phyloP scores from a whole-genome alignment of 208 protist genomes.

The Trypanosoma boissoni region DNA sequence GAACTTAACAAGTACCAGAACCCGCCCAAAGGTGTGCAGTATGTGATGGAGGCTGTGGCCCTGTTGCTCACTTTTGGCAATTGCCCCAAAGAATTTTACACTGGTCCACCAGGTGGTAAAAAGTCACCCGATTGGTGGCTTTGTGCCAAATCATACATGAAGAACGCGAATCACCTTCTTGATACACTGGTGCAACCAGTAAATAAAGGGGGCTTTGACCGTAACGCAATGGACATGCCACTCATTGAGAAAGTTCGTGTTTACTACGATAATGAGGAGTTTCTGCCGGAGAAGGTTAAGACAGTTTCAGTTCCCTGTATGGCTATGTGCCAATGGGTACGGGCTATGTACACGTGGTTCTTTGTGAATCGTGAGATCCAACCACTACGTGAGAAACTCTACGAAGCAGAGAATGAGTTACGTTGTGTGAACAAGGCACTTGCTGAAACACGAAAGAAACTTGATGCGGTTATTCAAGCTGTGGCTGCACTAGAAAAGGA shows the following conservation, averaged over 20 bases:
- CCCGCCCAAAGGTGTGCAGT: constrained; percentile 95
- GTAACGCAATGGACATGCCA: constrained; percentile 92
- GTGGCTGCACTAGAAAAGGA: constrained; percentile 93
- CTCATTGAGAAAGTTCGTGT: constrained; percentile 93
- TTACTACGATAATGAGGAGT: constrained; percentile 92
- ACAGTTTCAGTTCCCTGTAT: constrained; percentile 96
- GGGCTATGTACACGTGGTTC: constrained; percentile 97
- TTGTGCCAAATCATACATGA: constrained; percentile 92
- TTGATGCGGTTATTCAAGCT: constrained; percentile 92
- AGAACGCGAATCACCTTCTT: constrained; percentile 89
- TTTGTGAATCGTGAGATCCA: constrained; percentile 94
- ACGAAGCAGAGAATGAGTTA: constrained; percentile 88
- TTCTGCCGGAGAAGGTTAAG: constrained; percentile 89
- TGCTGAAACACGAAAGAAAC: constrained; percentile 78
- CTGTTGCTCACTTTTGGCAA: constrained; percentile 95
- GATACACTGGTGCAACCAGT: constrained; percentile 87
- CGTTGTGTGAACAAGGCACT: constrained; percentile 87
- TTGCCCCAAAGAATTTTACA: constrained; percentile 93
- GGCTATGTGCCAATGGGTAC: constrained; percentile 97
- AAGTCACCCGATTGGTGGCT: constrained; percentile 96
- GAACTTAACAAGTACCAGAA: constrained; percentile 96
- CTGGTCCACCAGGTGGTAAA: constrained; percentile 86
- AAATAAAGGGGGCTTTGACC: constrained; percentile 87
- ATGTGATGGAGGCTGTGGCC: constrained; percentile 98
- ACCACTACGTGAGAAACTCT: constrained; percentile 88